Base-by-base conservation (phyloP, 2,329 filamentous ascomycete species). In the Sarocladium strictum region DNA sequence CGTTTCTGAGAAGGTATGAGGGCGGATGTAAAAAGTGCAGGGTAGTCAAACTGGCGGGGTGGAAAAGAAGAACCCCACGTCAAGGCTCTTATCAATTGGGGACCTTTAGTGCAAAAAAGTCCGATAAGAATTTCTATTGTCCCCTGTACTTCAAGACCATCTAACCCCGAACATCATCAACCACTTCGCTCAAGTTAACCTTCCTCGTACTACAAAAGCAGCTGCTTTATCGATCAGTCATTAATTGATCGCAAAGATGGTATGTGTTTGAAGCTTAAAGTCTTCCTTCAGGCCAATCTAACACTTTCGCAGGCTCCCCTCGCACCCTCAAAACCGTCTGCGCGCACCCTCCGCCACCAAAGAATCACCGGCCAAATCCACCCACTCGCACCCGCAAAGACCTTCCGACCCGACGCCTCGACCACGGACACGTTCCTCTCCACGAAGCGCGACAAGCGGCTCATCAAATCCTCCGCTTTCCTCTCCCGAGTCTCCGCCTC, bases 371-470 rank as follows among this genome's bases (percentile, higher is more conserved):
- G 71, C 61, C 63, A 73, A 62, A 70, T 74, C 61, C 74, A 78
- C 65, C 75, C 76, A 11, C 73, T 78, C 58, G 68, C 76, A 21
- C 77, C 80, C 52, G 71, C 75, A 65, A 78, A 77, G 63, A 72
- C 75, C 12, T 77, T 79, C 67, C 79, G 78, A 53, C 65, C 72
- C 50, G 72, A 77, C 61, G 76, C 79, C 60, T 65, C 72, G 49
- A 75, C 79, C 14, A 69, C 75, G 45, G 79, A 84, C 66, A 59
- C 67, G 57, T 92, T 93, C 70, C 74, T 84, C 57, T 80, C 84
- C 54, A 84, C 79, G 59, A 97, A 97, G 72, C 85, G 82, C 66
- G 89, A 95, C 74, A 96, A 93, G 75, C 87, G 86, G 23, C 74
- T 79, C 32, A 89, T 95, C 63, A 92, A 91, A 66, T 90, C 90